Evolutionary conservation across 2,329 filamentous ascomycete species (phyloP), one percentile per base, ranked within the genome.

Genomic region (Nemania sp.): DNA sequence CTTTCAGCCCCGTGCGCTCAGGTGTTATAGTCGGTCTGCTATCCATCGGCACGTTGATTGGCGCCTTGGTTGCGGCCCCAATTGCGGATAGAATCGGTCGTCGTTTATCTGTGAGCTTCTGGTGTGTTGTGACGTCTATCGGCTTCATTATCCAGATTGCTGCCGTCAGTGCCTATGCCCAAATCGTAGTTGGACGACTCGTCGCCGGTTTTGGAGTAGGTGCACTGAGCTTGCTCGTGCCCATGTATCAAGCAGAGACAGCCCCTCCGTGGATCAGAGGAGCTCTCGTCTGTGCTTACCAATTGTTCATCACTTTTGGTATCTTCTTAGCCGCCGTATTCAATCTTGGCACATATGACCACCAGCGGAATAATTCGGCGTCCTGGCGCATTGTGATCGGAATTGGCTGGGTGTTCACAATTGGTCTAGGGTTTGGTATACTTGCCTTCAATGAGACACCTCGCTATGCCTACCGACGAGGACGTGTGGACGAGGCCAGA

Each of bases 231-330:
- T 85, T 91, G 5, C 79, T 89, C 13, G 89, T 90, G 0, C 89
- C 89, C n/a, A 90, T 93, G 88, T 93, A 92, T 76, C 89, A 92
- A 74, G 87, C 87, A n/a, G 91, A 93, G 79, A 90, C 86, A 5
- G 87, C 88, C 0, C 91, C 91, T 0, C 84, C 88, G 15, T 88
- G 88, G 77, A 87, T 93, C 57, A 85, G 91, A 71, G 90, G 89
- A 63, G 84, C 87, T 4, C 84, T 92, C 70, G 87, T 93, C 56
- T 86, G 86, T 54, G 86, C 85, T 13, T 93, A 92, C 78, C 91
- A 93, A 80, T 83, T 93, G 3, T 90, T 92, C 79, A 91, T 93
- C 78, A 92, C 90, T 0, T 79, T 92, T 53, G 91, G 91, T 27
- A 92, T 92, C 73, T 89, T 86, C 79, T 79, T 85, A 2, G 85